Evolutionary conservation across 2,329 filamentous ascomycete species (phyloP).

Genomic region (Claviceps citrina): DNA sequence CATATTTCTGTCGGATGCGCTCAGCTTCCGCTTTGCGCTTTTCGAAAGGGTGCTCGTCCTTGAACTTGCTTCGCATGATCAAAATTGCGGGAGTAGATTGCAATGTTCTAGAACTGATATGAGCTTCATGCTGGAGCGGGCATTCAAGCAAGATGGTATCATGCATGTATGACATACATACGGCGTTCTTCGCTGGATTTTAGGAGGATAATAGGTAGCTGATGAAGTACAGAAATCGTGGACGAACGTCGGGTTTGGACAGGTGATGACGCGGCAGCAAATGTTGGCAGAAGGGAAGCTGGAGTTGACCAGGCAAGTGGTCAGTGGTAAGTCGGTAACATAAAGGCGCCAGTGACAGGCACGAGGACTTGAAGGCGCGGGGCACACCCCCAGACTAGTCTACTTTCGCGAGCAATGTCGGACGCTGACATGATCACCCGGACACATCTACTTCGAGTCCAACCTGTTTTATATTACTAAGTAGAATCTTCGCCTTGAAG

Average conservation of each 20-base stretch:
- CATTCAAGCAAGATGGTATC: not conserved
- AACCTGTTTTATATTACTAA: no score
- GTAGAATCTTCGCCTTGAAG: no score
- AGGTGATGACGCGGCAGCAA: conserved; percentile 14
- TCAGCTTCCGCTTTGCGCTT: conserved; percentile 99
- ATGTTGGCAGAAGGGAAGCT: conserved; percentile 7
- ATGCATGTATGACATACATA: not conserved
- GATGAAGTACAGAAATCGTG: conserved; percentile 4
- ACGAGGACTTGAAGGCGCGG: conserved; percentile 3
- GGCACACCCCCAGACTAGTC: conserved; percentile 1
- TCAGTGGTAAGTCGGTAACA: no score
- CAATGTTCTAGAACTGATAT: not conserved
- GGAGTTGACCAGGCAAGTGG: conserved; percentile 6
- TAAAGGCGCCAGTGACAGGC: conserved; percentile 9
- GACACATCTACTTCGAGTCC: no score
- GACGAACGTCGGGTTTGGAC: conserved; percentile 6
- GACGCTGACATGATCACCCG: no score
- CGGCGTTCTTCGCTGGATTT: not conserved
- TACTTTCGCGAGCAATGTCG: not conserved
- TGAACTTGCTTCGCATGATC: conserved; percentile 97
- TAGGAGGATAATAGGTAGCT: not conserved
- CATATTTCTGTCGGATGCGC: conserved; percentile 97
- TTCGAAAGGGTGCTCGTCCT: conserved; percentile 99
- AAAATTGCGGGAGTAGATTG: conserved; percentile 12
- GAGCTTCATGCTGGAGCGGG: conserved; percentile 1